Conservation (phyloP, 371 early-diverging fungal genomes). For the Apophysomyces sp. region DNA sequence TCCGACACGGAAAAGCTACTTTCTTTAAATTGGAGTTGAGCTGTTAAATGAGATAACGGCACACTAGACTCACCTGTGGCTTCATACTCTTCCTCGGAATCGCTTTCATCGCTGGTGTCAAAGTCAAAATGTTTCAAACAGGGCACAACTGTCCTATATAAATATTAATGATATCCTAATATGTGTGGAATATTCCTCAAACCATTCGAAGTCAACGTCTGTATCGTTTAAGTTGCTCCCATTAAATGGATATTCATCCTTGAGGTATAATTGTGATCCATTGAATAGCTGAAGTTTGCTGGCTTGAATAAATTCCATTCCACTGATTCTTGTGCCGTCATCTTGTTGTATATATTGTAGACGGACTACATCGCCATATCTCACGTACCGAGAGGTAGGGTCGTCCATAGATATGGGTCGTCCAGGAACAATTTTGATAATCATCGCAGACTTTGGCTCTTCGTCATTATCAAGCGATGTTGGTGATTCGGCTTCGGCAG, state of each 20-base stretch:
- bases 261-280: background rate
- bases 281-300: background rate
- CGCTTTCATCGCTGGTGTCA: background rate
- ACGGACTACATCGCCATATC: background rate
- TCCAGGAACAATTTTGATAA: background rate
- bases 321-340: background rate
- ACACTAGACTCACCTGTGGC: background rate
- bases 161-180: background rate
- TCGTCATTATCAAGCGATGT: background rate
- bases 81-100: background rate
- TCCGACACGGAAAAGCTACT: too few species aligned
- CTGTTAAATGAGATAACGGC: too few species aligned
- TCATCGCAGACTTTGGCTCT: background rate
- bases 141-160: background rate
- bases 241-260: background rate
- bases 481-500: too few species aligned
- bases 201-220: background rate
- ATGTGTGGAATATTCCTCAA: background rate
- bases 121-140: background rate
- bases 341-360: background rate
- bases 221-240: background rate
- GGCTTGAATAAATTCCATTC: background rate
- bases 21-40: too few species aligned
- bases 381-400: background rate
- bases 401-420: background rate